phyloP scores from a whole-genome alignment of 441 rosid genomes.

The Erodium trifolium region DNA sequence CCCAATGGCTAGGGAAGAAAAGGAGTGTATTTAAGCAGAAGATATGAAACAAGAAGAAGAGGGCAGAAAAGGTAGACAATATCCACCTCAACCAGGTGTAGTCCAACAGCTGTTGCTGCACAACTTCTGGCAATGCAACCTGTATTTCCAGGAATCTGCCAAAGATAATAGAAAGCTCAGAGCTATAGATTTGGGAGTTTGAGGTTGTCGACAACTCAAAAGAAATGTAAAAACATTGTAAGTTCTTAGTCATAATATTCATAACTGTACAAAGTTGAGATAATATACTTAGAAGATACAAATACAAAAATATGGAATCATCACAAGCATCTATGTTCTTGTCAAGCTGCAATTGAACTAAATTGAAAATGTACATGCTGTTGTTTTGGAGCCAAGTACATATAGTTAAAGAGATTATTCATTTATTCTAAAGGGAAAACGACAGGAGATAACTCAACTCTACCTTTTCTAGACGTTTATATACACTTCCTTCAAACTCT shows the following conservation, averaged over 20 bases:
- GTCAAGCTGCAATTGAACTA: too few species aligned
- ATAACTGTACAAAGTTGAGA: background rate
- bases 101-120: conserved; percentile 84
- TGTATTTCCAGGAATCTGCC: conserved; percentile 90
- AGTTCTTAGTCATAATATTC: background rate
- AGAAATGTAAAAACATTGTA: conserved; percentile 4
- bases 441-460: background rate
- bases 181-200: conserved; percentile 18
- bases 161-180: conserved; percentile 30
- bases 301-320: background rate
- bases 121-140: conserved; percentile 98
- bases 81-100: conserved; percentile 76
- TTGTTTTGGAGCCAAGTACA: background rate
- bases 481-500: too few species aligned
- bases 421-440: too few species aligned
- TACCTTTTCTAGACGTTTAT: background rate
- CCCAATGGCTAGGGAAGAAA: conserved; percentile 64
- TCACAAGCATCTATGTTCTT: background rate
- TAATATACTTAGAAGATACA: background rate
- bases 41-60: background rate
- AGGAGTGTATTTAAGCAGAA: conserved; percentile 13
- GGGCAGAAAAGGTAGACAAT: background rate
- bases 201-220: too few species aligned
- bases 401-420: too few species aligned
- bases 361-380: too few species aligned